phyloP scores from a whole-genome alignment of 2,329 filamentous ascomycete species.

The Fusarium torulosum region DNA sequence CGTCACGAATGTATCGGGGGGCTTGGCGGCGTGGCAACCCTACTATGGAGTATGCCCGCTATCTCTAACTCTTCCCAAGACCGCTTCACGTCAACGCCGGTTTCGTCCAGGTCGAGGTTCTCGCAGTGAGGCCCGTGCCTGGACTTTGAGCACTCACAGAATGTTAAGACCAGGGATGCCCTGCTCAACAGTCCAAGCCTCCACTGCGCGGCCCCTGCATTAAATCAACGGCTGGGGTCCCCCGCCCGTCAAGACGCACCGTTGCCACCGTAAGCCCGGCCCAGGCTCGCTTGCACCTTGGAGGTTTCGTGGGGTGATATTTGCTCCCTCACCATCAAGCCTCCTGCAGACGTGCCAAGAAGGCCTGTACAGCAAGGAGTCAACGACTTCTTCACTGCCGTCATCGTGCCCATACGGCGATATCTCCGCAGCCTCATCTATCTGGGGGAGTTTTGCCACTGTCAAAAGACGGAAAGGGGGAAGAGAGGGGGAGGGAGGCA shows the following conservation, averaged over 20 bases:
- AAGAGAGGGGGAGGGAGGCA: not conserved
- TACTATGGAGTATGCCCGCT: conserved; percentile 1
- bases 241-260: conserved; percentile 43
- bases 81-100: conserved; percentile 24
- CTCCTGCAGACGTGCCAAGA: conserved; percentile 36
- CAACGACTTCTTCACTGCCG: conserved; percentile 19
- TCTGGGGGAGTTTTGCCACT: conserved; percentile 19
- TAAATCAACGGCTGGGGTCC: conserved; percentile 42
- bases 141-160: conserved; percentile 33
- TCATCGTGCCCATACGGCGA: conserved; percentile 22
- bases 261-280: conserved; percentile 44
- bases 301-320: conserved; percentile 48
- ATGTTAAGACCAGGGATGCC: conserved; percentile 36
- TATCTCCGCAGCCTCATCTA: conserved; percentile 24
- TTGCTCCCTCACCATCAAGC: conserved; percentile 42
- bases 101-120: conserved; percentile 29
- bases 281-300: conserved; percentile 43
- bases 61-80: conserved; percentile 9
- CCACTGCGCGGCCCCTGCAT: conserved; percentile 42
- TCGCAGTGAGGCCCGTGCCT: conserved; percentile 15
- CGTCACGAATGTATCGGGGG: conserved; percentile 5
- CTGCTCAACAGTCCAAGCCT: conserved; percentile 17
- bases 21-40: conserved; percentile 30
- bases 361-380: conserved; percentile 8
- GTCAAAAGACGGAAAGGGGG: conserved; percentile 6